phyloP scores from a whole-genome alignment of 2,329 filamentous ascomycete genomes.

The Talaromyces marneffei region DNA sequence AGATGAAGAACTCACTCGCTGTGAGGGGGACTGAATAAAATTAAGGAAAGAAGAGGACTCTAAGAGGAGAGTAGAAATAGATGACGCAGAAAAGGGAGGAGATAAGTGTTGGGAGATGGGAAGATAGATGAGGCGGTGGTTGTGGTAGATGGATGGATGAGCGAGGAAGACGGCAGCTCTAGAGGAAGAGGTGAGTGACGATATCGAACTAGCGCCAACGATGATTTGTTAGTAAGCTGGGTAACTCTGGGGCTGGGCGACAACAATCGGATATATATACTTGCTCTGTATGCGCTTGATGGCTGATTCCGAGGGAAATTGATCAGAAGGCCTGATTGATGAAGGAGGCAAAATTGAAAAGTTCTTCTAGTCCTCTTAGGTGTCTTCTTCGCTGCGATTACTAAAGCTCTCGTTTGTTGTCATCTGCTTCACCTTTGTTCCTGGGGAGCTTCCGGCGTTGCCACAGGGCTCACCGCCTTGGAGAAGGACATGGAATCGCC shows the following conservation, averaged over 20 bases:
- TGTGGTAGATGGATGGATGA: constrained; percentile 10
- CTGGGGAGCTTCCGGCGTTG: constrained; percentile 1
- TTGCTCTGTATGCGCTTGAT: background rate
- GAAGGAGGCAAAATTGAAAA: background rate
- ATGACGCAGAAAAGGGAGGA: background rate
- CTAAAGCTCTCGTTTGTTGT: background rate
- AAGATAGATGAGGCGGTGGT: constrained; percentile 15
- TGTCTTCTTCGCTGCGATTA: background rate
- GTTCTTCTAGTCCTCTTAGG: background rate
- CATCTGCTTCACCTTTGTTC: background rate
- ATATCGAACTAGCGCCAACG: constrained; percentile 21
- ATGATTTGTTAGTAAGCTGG: constrained; percentile 7
- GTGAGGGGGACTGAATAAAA: background rate
- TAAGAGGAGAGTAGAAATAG: constrained; percentile 10
- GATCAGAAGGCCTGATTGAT: background rate
- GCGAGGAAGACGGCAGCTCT: constrained; percentile 23
- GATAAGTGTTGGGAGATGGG: constrained; percentile 15
- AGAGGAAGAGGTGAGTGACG: constrained; percentile 37
- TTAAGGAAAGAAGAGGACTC: constrained; percentile 9
- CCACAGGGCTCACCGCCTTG: constrained; percentile 21
- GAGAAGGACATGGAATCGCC: constrained; percentile 36
- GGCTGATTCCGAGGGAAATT: background rate
- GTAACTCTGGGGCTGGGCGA: background rate
- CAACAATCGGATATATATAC: background rate
- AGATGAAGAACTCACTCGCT: constrained; percentile 12